Evolutionary conservation across 208 protist genomes (phyloP), one percentile per base, ranked within the genome.

Genomic region (Angomonas desouzai): DNA sequence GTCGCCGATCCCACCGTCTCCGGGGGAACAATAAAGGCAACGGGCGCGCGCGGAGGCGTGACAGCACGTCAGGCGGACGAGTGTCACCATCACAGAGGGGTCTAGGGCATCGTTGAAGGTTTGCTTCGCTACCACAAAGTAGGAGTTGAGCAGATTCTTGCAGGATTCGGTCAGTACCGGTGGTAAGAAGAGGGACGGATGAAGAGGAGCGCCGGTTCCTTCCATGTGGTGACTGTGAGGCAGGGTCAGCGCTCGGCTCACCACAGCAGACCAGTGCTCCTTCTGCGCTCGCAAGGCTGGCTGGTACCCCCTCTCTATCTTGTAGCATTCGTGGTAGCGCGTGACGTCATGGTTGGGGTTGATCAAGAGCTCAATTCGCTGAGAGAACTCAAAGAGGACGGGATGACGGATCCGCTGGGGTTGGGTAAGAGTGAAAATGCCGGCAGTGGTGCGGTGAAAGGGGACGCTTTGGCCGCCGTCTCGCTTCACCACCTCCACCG

Each of bases 41-140:
- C 69, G 65, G 18, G 53, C 53, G 20, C 88, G 84, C 48, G 87
- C 70, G 25, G 70, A 45, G 3, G 85, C 77, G 74, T 95, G 89
- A 18, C 71, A 64, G 38, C 66, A 60, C 0, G 89, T 90, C 22
- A 95, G 72, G 56, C 79, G 81, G 43, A 87, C 85, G 3, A 95
- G 76, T 4, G 76, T 81, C 27, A 55, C 66, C 89, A 95, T 95
- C 70, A 91, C 76, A 38, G 70, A 77, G 10, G 82, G 72, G 47
- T 92, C 85, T 1, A 83, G 74, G 0, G 72, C 66, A 23, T 82
- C 72, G 0, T 48, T 56, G 33, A 71, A 84, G 0, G 72, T 57
- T 0, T 79, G 75, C 66, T 91, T 85, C 45, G 83, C 84, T 1
- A 76, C 66, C 32, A 91, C 43, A 60, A 92, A 92, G 72, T 91